Conservation (phyloP, 495 filamentous ascomycete species). For the Hyaloscypha finlandica region DNA sequence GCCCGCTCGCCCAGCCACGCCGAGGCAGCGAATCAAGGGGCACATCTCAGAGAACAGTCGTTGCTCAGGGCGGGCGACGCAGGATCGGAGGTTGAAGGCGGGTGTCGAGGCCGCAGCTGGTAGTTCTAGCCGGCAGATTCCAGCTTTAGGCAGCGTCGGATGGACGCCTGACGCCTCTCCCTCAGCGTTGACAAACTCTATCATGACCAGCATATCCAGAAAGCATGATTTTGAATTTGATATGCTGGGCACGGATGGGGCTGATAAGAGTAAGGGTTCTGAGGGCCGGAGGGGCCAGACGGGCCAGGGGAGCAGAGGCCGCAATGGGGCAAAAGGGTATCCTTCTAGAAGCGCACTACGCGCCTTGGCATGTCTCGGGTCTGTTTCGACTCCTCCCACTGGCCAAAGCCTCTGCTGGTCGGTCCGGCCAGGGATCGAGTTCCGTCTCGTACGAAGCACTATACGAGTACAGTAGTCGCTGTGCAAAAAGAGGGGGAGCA, state of each 20-base stretch:
- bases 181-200: neutral
- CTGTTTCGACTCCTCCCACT: slow-evolving; percentile 1
- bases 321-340: neutral
- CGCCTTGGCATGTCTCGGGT: neutral
- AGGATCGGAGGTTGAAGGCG: neutral
- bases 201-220: neutral
- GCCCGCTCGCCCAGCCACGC: slow-evolving; percentile 13
- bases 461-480: too few relatives aligned
- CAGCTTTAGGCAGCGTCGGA: neutral
- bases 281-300: neutral
- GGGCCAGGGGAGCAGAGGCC: neutral
- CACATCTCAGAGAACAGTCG: too few relatives aligned
- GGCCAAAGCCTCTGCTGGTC: neutral
- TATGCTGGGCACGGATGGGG: neutral
- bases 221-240: neutral
- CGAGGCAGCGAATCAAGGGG: slow-evolving; percentile 19
- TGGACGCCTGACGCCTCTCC: too few relatives aligned
- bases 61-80: neutral
- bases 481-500: neutral
- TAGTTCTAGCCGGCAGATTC: too few relatives aligned
- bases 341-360: slow-evolving; percentile 9
- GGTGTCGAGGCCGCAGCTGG: neutral
- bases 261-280: neutral
- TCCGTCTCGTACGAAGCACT: too few relatives aligned
- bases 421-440: slow-evolving; percentile 1